phyloP scores from a whole-genome alignment of 805 yeast genomes.

The Candida loeiensis region DNA sequence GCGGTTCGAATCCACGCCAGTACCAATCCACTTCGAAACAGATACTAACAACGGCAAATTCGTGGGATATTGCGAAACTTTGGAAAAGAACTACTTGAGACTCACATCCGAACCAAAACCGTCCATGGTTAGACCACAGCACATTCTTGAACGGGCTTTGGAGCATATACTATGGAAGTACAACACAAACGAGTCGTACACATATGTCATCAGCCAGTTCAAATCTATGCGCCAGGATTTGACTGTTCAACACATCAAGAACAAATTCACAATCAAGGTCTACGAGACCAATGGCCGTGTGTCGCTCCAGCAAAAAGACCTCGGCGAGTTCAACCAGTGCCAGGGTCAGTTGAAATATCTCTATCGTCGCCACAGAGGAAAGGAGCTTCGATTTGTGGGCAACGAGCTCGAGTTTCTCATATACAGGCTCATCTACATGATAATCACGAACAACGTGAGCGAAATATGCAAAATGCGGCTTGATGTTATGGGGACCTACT shows the following conservation, averaged over 20 bases:
- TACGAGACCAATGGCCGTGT: slow-evolving; percentile 84
- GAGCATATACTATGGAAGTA: slow-evolving; percentile 52
- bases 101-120: slow-evolving; percentile 93
- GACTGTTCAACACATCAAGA: slow-evolving; percentile 84
- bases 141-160: slow-evolving; percentile 56
- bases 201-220: slow-evolving; percentile 82
- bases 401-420: slow-evolving; percentile 60
- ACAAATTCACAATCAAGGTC: slow-evolving; percentile 69
- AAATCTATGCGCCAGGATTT: slow-evolving; percentile 91
- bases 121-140: slow-evolving; percentile 69
- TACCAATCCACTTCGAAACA: neutral
- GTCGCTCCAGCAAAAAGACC: slow-evolving; percentile 78
- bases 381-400: slow-evolving; percentile 15
- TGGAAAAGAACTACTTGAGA: slow-evolving; percentile 79
- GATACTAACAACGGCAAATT: slow-evolving; percentile 15
- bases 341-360: slow-evolving; percentile 72
- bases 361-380: slow-evolving; percentile 43
- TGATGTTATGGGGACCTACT: slow-evolving; percentile 6
- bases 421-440: slow-evolving; percentile 69
- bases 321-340: slow-evolving; percentile 95
- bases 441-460: slow-evolving; percentile 64
- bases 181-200: slow-evolving; percentile 49
- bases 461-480: slow-evolving; percentile 47
- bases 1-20: slow-evolving; percentile 40
- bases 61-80: slow-evolving; percentile 58